Evolutionary conservation across 768 basidiomycete genomes (phyloP), one percentile per base, ranked within the genome.

Genomic region (Trametes maxima): DNA sequence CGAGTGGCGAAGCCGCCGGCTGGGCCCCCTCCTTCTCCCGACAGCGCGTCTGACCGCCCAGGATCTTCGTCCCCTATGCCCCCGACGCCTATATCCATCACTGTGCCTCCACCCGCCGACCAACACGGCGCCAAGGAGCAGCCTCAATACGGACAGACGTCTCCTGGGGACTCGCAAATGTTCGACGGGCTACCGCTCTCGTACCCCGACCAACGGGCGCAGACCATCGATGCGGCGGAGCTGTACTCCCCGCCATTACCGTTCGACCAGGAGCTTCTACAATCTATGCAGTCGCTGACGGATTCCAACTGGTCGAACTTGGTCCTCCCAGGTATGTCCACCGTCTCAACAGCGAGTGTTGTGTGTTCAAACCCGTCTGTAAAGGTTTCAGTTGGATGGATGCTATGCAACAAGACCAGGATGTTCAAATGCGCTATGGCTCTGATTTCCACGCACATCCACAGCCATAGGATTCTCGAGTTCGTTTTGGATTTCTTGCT

Each of bases 291-390:
- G 65, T 79, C 83, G 33, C 69, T 88, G 67, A 75, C 79, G 16
- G 81, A 86, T 68, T 80, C 82, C 14, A 70, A 74, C 45, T 87
- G 85, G 85, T 81, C 79, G 39, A 83, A 84, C 68, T 79, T 82
- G 28, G 73, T 79, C 1, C 64, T 85, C 40, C 81, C 85, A 67
- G 81, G 86, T 87, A 63, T 44, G 69, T 49, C 2, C 5, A 2
- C 5, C 2, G 3, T 48, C 14, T 19, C 25, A 25, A 14, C 5
- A 21, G 6, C 16, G 24, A 11, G 22, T 28, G 40, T 3, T 17
- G 5, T 14, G 6, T 17, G 5, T 37, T 36, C 13, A 28, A 24
- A 11, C 17, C 25, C 22, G 21, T 28, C 21, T 7, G 21, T 24
- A 21, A 19, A 67, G 65, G 63, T 11, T 66, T 69, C 58, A 69